Evolutionary conservation across 306 rosid genomes (phyloP).

Genomic region (Bauhinia variegata): DNA sequence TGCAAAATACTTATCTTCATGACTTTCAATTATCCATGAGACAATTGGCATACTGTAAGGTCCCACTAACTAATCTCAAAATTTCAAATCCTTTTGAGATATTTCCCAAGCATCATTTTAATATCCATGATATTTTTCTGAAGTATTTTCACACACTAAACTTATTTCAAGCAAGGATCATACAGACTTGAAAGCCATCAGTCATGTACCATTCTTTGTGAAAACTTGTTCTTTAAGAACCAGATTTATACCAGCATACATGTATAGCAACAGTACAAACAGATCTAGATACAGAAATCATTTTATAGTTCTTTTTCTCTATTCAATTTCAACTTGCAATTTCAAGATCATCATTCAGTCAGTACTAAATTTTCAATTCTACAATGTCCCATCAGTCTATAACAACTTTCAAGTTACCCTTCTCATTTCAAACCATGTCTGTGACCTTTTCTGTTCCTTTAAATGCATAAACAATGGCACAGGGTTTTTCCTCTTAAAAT

Average conservation of each 20-base stretch:
- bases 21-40: background rate
- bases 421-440: constrained; percentile 4
- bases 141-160: background rate
- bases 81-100: constrained; percentile 1
- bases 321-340: background rate
- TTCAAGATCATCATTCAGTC: background rate
- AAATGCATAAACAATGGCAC: background rate
- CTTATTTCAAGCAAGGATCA: background rate
- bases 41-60: background rate
- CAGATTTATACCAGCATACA: background rate
- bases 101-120: background rate
- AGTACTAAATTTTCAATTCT: background rate
- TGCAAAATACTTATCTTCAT: background rate
- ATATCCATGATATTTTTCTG: constrained; percentile 1
- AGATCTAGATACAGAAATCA: background rate
- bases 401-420: constrained; percentile 9
- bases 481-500: background rate
- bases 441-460: background rate
- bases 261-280: background rate
- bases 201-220: background rate
- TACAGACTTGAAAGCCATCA: background rate
- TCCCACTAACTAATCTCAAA: background rate
- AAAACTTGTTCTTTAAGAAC: background rate
- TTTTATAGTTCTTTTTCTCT: background rate
- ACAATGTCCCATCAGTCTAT: background rate